Evolutionary conservation across 768 basidiomycete genomes (phyloP), one percentile per base, ranked within the genome.

Genomic region (Hericium rajendrae): DNA sequence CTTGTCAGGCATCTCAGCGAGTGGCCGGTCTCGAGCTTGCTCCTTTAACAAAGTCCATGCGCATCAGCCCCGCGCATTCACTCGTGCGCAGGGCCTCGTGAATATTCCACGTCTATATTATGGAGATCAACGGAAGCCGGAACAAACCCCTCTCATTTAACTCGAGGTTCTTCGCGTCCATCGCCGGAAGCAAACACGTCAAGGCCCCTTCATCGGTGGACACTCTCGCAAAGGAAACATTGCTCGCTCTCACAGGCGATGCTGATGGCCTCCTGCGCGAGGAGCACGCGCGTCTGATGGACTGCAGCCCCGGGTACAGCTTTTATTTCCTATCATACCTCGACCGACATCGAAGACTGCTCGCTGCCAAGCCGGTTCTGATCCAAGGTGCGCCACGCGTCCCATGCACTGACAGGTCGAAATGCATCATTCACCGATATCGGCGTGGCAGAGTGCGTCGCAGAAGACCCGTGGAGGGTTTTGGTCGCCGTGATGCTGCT

Each of bases 401-500:
- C 28, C 15, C 49, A 10, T 20, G 22, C 49, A 12, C 6, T 51
- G 24, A 51, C 49, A 37, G 26, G 39, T n/a, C 9, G 12, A n/a
- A 4, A 11, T 40, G 40, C 2, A 43, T 26, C 38, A 32, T 46
- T 22, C 32, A 49, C 22, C 12, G 15, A 11, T 37, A 11, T 51
- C 15, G 22, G 22, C 38, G 48, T 24, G 38, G 22, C 55, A 85
- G 82, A 84, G 63, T 66, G 64, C 48, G 70, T 86, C 22, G 73
- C 76, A 0, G 67, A 76, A 18, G 75, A 83, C 61, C 83, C 84
- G 6, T 89, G 86, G 85, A 86, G 82, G 66, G 67, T 90, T 38
- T 72, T 90, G 6, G 73, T 89, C 18, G 84, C 82, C 1, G 81
- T 80, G 6, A 82, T 78, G 38, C 71, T 90, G 5, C 76, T 90